phyloP scores from a whole-genome alignment of 345 rosid genomes.

The Erodium maritimum region DNA sequence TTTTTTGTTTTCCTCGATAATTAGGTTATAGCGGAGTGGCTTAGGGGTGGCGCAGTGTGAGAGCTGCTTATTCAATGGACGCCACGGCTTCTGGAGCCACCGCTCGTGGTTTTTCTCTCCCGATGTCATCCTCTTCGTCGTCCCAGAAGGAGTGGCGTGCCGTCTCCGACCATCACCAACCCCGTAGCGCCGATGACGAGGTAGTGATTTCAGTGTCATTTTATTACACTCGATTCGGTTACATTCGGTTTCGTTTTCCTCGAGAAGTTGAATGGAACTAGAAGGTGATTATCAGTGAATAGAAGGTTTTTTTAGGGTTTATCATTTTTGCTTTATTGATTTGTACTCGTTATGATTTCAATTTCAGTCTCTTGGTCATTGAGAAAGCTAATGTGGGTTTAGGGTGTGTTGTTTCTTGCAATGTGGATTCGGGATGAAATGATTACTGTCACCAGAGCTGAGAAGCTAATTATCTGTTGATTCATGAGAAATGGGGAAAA shows the following conservation, averaged over 20 bases:
- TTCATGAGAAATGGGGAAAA: neutral
- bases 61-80: conserved; percentile 42
- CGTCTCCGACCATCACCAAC: conserved; percentile 58
- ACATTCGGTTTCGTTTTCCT: conserved; percentile 3
- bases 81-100: conserved; percentile 54
- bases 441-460: neutral
- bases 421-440: neutral
- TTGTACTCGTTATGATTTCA: neutral
- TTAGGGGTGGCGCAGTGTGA: conserved; percentile 1
- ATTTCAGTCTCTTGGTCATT: neutral
- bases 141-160: conserved; percentile 93
- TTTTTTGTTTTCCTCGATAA: neutral
- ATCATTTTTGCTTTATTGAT: neutral
- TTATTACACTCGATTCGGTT: neutral
- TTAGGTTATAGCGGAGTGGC: conserved; percentile 25
- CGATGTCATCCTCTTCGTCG: conserved; percentile 23
- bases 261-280: neutral
- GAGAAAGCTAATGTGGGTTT: neutral
- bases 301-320: neutral
- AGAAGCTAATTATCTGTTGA: neutral
- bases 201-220: conserved; percentile 19
- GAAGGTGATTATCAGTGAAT: neutral
- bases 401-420: neutral
- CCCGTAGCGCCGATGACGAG: conserved; percentile 42
- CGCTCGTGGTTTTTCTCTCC: conserved; percentile 55